phyloP scores from a whole-genome alignment of 1,284 basidiomycete genomes.

The Macrocybe sp. region DNA sequence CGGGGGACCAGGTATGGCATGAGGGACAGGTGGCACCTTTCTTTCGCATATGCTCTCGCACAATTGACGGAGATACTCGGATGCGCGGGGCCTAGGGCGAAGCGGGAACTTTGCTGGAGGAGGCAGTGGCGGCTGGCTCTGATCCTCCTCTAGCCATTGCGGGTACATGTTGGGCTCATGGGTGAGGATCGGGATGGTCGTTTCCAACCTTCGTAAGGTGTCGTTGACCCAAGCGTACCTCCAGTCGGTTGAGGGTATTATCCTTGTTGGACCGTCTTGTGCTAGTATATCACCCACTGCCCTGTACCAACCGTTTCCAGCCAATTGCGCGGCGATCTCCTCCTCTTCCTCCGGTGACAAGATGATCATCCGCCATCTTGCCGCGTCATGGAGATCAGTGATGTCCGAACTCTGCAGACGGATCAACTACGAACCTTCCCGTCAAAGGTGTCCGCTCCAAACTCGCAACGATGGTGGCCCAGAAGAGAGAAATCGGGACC shows the following conservation, averaged over 20 bases:
- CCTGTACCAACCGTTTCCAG: conserved; percentile 80
- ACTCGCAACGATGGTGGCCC: conserved; percentile 71
- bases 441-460: conserved; percentile 82
- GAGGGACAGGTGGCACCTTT: conserved; percentile 36
- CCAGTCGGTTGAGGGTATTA: conserved; percentile 76
- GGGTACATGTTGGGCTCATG: conserved; percentile 48
- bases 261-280: conserved; percentile 55
- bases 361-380: conserved; percentile 79
- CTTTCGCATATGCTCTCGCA: conserved; percentile 45
- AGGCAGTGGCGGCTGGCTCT: conserved; percentile 54
- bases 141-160: conserved; percentile 49
- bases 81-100: conserved; percentile 63
- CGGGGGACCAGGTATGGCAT: conserved; percentile 72
- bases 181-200: conserved; percentile 60
- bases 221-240: conserved; percentile 77
- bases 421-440: conserved; percentile 51
- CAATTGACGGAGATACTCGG: conserved; percentile 55
- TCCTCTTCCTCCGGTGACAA: conserved; percentile 91
- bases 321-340: conserved; percentile 70
- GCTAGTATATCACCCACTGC: conserved; percentile 77
- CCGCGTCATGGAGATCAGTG: conserved; percentile 3
- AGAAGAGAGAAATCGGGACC: conserved; percentile 67
- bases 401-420: conserved; percentile 1
- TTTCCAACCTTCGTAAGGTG: conserved; percentile 71
- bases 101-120: conserved; percentile 72